Conservation (phyloP, 1,284 basidiomycete genomes). For the Austroboletus sp. region DNA sequence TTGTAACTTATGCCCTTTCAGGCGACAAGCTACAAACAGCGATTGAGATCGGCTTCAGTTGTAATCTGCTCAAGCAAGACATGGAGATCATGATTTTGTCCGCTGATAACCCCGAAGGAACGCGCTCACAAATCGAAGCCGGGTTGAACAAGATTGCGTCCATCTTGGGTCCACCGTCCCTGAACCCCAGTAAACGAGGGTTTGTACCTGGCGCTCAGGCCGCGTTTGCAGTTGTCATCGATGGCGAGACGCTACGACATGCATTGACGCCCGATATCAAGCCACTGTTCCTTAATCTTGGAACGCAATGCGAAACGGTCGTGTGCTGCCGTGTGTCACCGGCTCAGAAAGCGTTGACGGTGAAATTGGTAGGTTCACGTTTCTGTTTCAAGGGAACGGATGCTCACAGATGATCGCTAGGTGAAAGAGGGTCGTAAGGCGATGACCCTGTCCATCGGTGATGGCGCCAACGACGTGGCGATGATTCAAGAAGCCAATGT, state of each 20-base stretch:
- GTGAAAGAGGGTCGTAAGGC: conserved; percentile 93
- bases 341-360: conserved; percentile 92
- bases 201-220: conserved; percentile 62
- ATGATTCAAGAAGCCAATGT: conserved; percentile 99
- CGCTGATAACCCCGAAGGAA: conserved; percentile 68
- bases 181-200: conserved; percentile 53
- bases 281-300: conserved; percentile 81
- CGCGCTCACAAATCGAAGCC: conserved; percentile 84
- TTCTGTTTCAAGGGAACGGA: background rate
- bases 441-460: conserved; percentile 95
- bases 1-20: conserved; percentile 17
- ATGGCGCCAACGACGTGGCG: conserved; percentile 92
- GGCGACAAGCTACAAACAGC: conserved; percentile 97
- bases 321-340: conserved; percentile 96
- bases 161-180: conserved; percentile 58
- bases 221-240: conserved; percentile 90
- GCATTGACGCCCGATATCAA: conserved; percentile 77
- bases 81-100: conserved; percentile 98
- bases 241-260: conserved; percentile 86
- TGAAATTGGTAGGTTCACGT: conserved; percentile 65
- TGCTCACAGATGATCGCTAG: conserved; percentile 33
- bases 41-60: conserved; percentile 92
- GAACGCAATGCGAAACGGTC: conserved; percentile 93
- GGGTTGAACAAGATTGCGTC: conserved; percentile 93
- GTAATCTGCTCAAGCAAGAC: conserved; percentile 83